These are phyloP conservation scores for Physcia stellaris DNA, from an alignment of 495 filamentous ascomycete genomes.

Conservation along the genomic window DNA sequence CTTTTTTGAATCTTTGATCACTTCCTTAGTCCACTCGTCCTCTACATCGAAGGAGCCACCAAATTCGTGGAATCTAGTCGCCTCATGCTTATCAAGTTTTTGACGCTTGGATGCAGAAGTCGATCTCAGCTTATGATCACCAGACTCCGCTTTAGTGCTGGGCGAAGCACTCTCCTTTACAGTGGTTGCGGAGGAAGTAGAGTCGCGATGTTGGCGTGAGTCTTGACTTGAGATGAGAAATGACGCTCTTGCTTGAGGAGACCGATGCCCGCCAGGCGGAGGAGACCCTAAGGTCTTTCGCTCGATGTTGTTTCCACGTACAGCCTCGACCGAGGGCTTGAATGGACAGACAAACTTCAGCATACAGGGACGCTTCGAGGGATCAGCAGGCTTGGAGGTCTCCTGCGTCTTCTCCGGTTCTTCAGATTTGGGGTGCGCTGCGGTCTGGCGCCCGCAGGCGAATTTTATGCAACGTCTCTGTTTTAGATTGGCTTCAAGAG, in stretches of 20 bases:
- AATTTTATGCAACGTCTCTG: conserved; percentile 87
- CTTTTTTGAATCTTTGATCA: conserved; percentile 46
- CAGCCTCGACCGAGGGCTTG: conserved; percentile 19
- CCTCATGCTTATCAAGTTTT: conserved; percentile 49
- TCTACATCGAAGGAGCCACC: conserved; percentile 66
- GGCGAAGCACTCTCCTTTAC: too few species aligned
- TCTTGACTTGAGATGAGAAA: too few species aligned
- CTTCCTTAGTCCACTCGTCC: conserved; percentile 73
- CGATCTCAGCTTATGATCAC: neutral
- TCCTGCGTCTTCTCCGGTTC: neutral
- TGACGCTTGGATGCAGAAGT: conserved; percentile 7
- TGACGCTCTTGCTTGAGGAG: too few species aligned
- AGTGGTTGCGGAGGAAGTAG: too few species aligned
- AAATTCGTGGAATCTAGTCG: conserved; percentile 83
- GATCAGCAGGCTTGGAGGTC: conserved; percentile 14
- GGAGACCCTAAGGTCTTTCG: neutral
- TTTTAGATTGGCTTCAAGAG: conserved; percentile 43
- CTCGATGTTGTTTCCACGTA: conserved; percentile 1
- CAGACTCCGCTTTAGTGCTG: conserved; percentile 7
- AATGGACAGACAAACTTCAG: conserved; percentile 51
- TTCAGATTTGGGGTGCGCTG: neutral
- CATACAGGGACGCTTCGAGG: conserved; percentile 35
- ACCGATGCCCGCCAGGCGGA: too few species aligned
- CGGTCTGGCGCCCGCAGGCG: conserved; percentile 50
- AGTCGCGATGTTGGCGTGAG: conserved; percentile 37